Base-by-base conservation (phyloP, 257 asterid species). In the Marsdenia floribunda region DNA sequence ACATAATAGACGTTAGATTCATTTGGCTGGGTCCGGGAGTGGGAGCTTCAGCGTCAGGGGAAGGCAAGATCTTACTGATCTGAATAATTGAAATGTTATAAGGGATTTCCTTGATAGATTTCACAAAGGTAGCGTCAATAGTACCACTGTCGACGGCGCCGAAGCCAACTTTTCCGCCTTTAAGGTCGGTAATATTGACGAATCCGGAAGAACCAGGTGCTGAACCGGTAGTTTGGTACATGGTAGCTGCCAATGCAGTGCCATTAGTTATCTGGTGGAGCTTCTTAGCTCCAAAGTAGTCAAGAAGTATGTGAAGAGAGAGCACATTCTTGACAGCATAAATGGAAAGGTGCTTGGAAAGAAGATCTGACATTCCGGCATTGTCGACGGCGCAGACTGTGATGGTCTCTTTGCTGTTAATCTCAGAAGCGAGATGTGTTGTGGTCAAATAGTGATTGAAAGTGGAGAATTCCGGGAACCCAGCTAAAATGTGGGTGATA, bases 81-180 rank as follows among this genome's bases (percentile, higher is more conserved):
- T 91, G 95, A 37, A 91, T 83, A 10, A 91, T 84, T 21, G 96
- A 91, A 53, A 90, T 83, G 80, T 91, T 86, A 80, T 90, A 90
- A 1, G 96, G 95, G 1, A 78, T 71, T 8, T 79, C 80, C 0
- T 74, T 78, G 16, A 91, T 21, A 1, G 88, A 61, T 19, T 87
- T 88, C 0, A 88, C 91, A 59, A 83, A 91, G 1, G 77, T 74
- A 6, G 93, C 90, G 0, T 85, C 81, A 5, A n/a, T 55, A 33
- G 73, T 85, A 26, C 83, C 75, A 46, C 52, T 69, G 65, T 85
- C 90, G 37, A 75, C 61, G 0, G 96, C 80, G 19, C 86, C 79
- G 85, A 91, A 82, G 1, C 84, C 89, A 46, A 91, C 95, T 54
- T 85, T 88, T 3, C 97, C 96, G n/a, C 90, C 95, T 52, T 77